Conservation (phyloP, 83 land plant species). For the Larix sibirica region DNA sequence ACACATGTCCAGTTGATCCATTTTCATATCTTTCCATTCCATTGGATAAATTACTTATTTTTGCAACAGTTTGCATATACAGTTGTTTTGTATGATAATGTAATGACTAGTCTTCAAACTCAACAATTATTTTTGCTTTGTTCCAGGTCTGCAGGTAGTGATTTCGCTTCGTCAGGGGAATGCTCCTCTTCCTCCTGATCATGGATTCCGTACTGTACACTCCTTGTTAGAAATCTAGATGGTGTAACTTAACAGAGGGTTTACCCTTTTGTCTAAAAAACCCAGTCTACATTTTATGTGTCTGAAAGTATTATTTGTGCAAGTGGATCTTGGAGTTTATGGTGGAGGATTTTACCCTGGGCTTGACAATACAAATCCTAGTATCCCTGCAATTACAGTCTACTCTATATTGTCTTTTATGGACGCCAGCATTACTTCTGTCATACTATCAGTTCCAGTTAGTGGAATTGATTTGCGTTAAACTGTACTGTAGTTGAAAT, state of each 20-base stretch:
- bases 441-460: too few species aligned
- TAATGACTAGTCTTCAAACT: neutral
- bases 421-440: neutral
- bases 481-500: neutral
- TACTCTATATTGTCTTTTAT: neutral
- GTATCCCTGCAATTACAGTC: neutral
- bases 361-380: neutral
- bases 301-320: neutral
- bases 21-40: neutral
- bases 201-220: slow-evolving; percentile 69
- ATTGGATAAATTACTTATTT: neutral
- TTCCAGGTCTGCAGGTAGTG: slow-evolving; percentile 76
- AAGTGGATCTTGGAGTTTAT: neutral
- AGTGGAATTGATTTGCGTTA: neutral
- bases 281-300: neutral
- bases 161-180: slow-evolving; percentile 90
- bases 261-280: too few species aligned
- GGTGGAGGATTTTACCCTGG: neutral
- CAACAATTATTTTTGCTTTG: neutral
- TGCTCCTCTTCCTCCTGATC: slow-evolving; percentile 88
- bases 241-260: neutral
- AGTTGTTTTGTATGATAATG: neutral
- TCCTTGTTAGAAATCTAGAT: slow-evolving; percentile 76
- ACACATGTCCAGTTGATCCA: neutral
- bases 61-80: neutral